Evolutionary conservation across 2,329 filamentous ascomycete genomes (phyloP).

Genomic region (Fusarium sp.): DNA sequence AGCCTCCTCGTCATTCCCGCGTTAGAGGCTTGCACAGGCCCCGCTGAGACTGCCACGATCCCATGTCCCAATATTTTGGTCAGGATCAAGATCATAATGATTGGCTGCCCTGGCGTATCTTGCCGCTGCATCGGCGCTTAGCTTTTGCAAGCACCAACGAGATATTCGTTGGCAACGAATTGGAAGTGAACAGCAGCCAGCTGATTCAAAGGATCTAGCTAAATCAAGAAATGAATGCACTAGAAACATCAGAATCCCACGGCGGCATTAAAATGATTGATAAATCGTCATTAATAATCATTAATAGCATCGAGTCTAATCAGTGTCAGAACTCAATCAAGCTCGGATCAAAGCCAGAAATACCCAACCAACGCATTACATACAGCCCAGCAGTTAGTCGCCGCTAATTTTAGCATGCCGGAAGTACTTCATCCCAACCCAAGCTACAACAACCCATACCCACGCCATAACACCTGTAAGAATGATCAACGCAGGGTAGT

Average conservation of each 20-base stretch:
- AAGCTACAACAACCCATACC: slow-evolving; percentile 98
- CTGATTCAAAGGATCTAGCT: slow-evolving; percentile 8
- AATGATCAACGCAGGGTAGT: slow-evolving; percentile 95
- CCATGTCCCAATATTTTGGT: slow-evolving; percentile 19
- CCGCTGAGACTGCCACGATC: slow-evolving; percentile 20
- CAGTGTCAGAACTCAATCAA: slow-evolving; percentile 10
- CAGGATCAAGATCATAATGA: background rate
- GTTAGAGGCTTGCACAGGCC: slow-evolving; percentile 28
- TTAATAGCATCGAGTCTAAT: slow-evolving; percentile 7
- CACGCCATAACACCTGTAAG: slow-evolving; percentile 96
- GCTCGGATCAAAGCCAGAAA: background rate
- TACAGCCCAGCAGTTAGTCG: slow-evolving; percentile 55
- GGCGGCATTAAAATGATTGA: background rate
- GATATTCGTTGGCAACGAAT: slow-evolving; percentile 1
- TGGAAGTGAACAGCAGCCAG: slow-evolving; percentile 8
- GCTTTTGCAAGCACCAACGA: slow-evolving; percentile 23
- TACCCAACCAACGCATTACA: slow-evolving; percentile 24
- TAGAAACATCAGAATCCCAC: background rate
- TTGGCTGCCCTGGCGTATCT: slow-evolving; percentile 25
- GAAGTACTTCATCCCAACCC: slow-evolving; percentile 99
- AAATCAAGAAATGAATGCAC: slow-evolving; percentile 2
- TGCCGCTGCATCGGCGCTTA: slow-evolving; percentile 37
- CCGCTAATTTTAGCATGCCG: slow-evolving; percentile 90
- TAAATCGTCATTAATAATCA: slow-evolving; percentile 25
- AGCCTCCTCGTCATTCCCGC: slow-evolving; percentile 21